Evolutionary conservation across 106 monocot genomes (phyloP).

Genomic region (Amphibolis antarctica): DNA sequence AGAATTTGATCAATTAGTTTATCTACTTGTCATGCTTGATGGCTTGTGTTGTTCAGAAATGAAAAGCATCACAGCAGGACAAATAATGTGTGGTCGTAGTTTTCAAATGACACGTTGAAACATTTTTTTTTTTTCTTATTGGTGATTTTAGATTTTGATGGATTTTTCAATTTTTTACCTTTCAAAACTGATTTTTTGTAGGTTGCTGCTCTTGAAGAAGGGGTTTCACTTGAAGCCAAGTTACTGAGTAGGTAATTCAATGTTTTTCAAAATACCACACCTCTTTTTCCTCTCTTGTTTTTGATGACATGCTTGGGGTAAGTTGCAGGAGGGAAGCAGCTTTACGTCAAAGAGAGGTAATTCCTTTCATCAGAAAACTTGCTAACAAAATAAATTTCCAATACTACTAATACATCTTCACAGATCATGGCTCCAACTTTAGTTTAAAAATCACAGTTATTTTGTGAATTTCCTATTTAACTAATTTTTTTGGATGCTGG

Average conservation of each 20-base stretch:
- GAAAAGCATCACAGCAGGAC: too few relatives aligned
- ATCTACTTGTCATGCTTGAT: too few relatives aligned
- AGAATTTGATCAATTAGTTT: too few relatives aligned
- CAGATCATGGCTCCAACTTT: too few relatives aligned
- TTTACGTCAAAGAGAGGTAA: conserved; percentile 91
- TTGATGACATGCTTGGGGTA: neutral
- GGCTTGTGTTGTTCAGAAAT: too few relatives aligned
- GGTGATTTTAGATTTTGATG: neutral
- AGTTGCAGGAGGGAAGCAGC: conserved; percentile 89
- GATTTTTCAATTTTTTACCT: neutral
- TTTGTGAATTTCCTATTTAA: too few relatives aligned
- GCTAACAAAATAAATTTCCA: neutral
- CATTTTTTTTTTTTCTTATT: neutral
- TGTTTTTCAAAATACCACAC: neutral
- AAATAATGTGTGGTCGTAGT: too few relatives aligned
- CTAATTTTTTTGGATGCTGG: too few relatives aligned
- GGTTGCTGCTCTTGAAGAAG: conserved; percentile 95
- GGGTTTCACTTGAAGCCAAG: conserved; percentile 82
- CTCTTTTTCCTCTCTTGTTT: neutral
- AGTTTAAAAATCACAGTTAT: too few relatives aligned
- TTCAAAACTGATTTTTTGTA: conserved; percentile 1
- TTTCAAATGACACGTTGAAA: too few relatives aligned
- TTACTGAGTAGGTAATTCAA: conserved; percentile 67
- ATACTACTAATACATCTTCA: neutral
- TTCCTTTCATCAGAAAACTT: neutral